A percentile compares a stretch with the other conserved stretches of the same genome.
Evolutionary conservation across 345 rosid species (phyloP).

Genomic region (Pugionium dolabratum): DNA sequence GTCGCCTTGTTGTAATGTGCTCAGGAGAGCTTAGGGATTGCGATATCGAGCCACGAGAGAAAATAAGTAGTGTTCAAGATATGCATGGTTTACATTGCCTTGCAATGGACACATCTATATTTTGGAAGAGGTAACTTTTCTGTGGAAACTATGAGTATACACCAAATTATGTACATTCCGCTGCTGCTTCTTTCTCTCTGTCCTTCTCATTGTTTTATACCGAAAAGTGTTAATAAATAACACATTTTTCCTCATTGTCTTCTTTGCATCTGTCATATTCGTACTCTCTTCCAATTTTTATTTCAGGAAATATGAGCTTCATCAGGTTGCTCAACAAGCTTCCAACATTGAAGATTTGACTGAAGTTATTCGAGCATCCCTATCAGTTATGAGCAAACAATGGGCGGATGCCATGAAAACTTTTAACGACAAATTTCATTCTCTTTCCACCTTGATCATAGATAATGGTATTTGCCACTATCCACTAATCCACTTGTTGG

Average conservation of each 20-base stretch:
- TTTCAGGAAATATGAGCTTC: constrained; percentile 83
- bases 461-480: constrained; percentile 62
- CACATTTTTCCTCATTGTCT: constrained; percentile 3
- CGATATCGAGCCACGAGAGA: constrained; percentile 41
- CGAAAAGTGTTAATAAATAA: neutral
- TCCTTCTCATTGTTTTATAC: neutral
- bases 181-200: constrained; percentile 14
- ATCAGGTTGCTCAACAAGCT: constrained; percentile 94
- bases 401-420: constrained; percentile 84
- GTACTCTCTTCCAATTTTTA: neutral
- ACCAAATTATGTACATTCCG: constrained; percentile 14
- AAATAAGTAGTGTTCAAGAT: constrained; percentile 40
- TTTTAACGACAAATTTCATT: constrained; percentile 78
- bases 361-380: constrained; percentile 71
- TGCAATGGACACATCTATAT: constrained; percentile 78
- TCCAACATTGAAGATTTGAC: constrained; percentile 81
- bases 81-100: constrained; percentile 70
- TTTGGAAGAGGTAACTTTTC: constrained; percentile 65
- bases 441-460: constrained; percentile 62
- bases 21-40: constrained; percentile 70
- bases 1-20: constrained; percentile 72
- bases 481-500: constrained; percentile 3
- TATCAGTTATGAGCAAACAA: constrained; percentile 78
- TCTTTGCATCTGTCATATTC: neutral
- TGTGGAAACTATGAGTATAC: constrained; percentile 25